These are phyloP conservation scores for Hypoxylon sp. DNA, from an alignment of 2,329 filamentous ascomycete species.

Conservation along the genomic window DNA sequence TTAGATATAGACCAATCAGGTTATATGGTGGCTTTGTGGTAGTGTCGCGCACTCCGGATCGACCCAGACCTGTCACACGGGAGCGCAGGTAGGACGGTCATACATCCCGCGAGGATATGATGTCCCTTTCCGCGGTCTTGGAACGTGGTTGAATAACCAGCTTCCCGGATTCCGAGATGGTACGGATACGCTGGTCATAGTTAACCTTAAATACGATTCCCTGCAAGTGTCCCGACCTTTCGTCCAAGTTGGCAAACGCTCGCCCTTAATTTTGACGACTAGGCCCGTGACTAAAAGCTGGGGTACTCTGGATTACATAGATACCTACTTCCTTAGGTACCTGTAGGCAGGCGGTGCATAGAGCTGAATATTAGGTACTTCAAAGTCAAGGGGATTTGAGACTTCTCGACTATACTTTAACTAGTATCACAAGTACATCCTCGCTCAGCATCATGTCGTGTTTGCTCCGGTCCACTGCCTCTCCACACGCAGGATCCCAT, in stretches of 20 bases:
- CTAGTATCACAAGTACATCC: conserved; percentile 7
- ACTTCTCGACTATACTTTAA: conserved; percentile 15
- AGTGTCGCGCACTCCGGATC: conserved; percentile 20
- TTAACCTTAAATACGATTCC: conserved; percentile 3
- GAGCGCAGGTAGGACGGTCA: conserved; percentile 24
- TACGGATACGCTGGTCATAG: conserved; percentile 16
- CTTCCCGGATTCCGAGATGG: conserved; percentile 48
- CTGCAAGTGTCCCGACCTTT: conserved; percentile 1
- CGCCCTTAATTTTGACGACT: conserved; percentile 13
- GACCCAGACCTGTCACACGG: conserved; percentile 29
- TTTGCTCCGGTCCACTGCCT: conserved; percentile 15
- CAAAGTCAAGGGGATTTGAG: neutral
- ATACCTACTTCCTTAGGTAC: neutral
- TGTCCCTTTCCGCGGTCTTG: conserved; percentile 33
- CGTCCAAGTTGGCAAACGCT: conserved; percentile 6
- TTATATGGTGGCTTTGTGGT: conserved; percentile 8
- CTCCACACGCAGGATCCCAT: conserved; percentile 13
- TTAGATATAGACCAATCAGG: neutral
- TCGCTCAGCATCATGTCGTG: conserved; percentile 38
- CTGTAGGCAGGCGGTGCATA: neutral
- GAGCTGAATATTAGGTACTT: too few relatives aligned
- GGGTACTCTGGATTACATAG: neutral
- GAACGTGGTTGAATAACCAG: conserved; percentile 42
- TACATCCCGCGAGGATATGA: conserved; percentile 36
- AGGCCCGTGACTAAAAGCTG: neutral